A percentile compares a stretch with the other conserved stretches of the same genome.
phyloP scores from a whole-genome alignment of 371 early-diverging fungal species.

The Saksenaea vasiformis region DNA sequence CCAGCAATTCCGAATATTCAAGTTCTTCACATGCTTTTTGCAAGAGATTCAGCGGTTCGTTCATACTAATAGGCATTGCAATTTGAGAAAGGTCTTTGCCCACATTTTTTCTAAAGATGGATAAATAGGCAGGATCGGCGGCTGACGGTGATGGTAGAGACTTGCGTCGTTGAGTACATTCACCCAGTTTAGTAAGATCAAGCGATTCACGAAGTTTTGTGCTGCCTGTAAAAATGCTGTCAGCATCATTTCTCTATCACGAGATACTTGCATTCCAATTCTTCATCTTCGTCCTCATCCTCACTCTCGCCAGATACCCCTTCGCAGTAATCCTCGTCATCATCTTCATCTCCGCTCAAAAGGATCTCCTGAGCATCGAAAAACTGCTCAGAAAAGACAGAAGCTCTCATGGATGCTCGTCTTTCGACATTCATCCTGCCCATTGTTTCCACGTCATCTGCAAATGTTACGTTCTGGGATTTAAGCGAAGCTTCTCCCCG shows the following conservation, averaged over 20 bases:
- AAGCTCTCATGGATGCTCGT: constrained; percentile 10
- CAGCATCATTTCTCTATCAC: not conserved
- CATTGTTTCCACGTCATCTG: not conserved
- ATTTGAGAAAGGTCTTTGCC: constrained; percentile 92
- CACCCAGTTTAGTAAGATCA: constrained; percentile 1
- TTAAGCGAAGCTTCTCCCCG: not conserved
- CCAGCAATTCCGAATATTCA: constrained; percentile 81
- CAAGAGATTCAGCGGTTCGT: constrained; percentile 89
- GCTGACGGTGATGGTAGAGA: constrained; percentile 71
- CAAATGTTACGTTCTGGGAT: not conserved
- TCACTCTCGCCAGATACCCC: not conserved
- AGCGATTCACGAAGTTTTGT: not conserved
- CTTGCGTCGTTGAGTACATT: constrained; percentile 48
- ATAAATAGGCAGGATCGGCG: constrained; percentile 74
- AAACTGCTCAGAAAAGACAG: constrained; percentile 47
- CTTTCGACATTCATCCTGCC: not conserved
- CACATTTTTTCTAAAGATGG: constrained; percentile 87
- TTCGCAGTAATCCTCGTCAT: constrained; percentile 22
- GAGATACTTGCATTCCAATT: not conserved
- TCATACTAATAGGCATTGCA: constrained; percentile 90
- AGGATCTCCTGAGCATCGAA: constrained; percentile 66
- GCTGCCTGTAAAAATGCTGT: not conserved
- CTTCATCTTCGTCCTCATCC: constrained; percentile 25
- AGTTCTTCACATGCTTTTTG: constrained; percentile 90
- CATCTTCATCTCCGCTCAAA: constrained; percentile 36